Evolutionary conservation across 208 protist genomes (phyloP).

Genomic region (Lotmaria passim): DNA sequence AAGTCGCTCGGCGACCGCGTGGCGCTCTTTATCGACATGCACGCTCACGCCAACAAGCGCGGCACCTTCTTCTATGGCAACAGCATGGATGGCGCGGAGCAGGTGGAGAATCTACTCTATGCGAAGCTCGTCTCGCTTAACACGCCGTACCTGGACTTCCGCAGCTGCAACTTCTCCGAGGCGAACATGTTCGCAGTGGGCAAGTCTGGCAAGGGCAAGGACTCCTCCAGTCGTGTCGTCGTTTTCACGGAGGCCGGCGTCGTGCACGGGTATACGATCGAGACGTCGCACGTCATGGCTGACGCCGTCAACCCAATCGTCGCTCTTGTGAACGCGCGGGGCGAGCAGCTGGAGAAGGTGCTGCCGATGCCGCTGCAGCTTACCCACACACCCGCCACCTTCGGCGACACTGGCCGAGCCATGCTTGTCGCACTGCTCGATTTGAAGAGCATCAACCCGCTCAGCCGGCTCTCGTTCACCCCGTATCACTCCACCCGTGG

Average conservation of each 20-base stretch:
- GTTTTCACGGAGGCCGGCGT: constrained; percentile 80
- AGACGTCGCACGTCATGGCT: constrained; percentile 89
- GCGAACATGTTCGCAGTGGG: constrained; percentile 91
- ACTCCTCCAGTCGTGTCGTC: constrained; percentile 89
- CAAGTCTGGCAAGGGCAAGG: constrained; percentile 89
- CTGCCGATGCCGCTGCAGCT: constrained; percentile 21
- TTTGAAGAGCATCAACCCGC: constrained; percentile 77
- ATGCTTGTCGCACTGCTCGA: constrained; percentile 85
- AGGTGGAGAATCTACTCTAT: constrained; percentile 89
- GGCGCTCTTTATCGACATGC: constrained; percentile 92
- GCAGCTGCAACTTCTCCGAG: constrained; percentile 91
- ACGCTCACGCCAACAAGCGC: constrained; percentile 93
- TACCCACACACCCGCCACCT: constrained; percentile 58
- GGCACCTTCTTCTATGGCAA: constrained; percentile 96
- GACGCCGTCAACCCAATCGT: constrained; percentile 60
- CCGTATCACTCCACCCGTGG: constrained; percentile 61
- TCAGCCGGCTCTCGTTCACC: constrained; percentile 66
- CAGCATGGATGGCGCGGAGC: constrained; percentile 57
- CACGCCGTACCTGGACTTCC: constrained; percentile 93
- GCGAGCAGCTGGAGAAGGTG: constrained; percentile 31
- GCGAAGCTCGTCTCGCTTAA: constrained; percentile 91
- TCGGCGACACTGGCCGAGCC: constrained; percentile 78
- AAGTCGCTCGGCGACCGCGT: constrained; percentile 54
- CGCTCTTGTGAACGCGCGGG: constrained; percentile 36
- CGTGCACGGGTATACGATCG: constrained; percentile 91